Base-by-base conservation (phyloP, 2,329 filamentous ascomycete genomes). In the Cercospora zeae-maydis region DNA sequence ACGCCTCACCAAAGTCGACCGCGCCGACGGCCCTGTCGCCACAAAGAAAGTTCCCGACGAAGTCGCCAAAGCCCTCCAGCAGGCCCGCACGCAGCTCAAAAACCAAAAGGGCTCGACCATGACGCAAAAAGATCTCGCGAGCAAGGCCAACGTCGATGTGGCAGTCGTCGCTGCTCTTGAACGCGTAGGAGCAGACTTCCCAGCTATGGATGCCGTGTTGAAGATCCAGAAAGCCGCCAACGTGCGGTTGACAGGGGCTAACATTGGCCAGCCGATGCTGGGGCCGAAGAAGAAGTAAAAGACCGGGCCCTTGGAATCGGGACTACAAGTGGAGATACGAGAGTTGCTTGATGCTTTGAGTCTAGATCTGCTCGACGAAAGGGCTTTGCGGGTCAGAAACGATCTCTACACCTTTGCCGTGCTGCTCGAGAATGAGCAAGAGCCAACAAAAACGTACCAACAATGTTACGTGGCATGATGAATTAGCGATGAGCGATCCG, bases 1-100 rank as follows among this genome's bases (percentile, higher is more conserved):
- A 81, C 93, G 91, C 76, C 84, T 98, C 69, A 98, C 95, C 70
- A 97, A 98, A 83, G 93, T 99, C 78, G 95, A 98, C 84, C 93
- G 93, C 71, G 88, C 88, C 76, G 93, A 98, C 83, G 95, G 97
- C 77, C 96, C 97, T 80, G 89, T 98, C 80, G 96, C 96, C 83
- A 93, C 92, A 75, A 96, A 96, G 82, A 96, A 92, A 52, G 83
- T 97, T 63, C 92, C 92, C 76, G 83, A 84, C 74, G 83, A 85
- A 61, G 91, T 98, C 68, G 92, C 90, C 73, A 86, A 91, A 69
- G 90, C 89, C 69, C 97, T 98, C 80, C 84, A 87, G 73, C 85
- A 88, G 74, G 86, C 90, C 61, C 90, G 95, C 68, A 87, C 87
- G 75, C 86, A 89, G 76, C 88, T 91, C 76, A 90, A 90, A 79